Percentiles rank a stretch among this genome's conserved stretches.
Evolutionary conservation across 176 grass and related monocot genomes (phyloP).

Genomic region (Aegilops bicornis): DNA sequence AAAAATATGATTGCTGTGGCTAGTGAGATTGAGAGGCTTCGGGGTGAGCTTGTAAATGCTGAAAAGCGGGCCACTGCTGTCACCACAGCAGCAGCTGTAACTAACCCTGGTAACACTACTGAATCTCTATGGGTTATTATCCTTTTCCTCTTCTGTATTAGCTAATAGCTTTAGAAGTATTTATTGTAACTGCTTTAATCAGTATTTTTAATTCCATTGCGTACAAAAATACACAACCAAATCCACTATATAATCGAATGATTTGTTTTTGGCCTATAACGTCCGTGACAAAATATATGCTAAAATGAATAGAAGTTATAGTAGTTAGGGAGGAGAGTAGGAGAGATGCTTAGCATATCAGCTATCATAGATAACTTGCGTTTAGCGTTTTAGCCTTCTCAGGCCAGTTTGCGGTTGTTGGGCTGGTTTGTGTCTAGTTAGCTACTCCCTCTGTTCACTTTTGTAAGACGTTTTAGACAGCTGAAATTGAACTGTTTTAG

Average conservation of each 20-base stretch:
- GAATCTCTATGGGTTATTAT: constrained; percentile 5
- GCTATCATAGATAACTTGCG: constrained; percentile 7
- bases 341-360: background rate
- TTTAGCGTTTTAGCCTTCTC: constrained; percentile 5
- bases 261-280: background rate
- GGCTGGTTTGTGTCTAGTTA: background rate
- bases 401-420: background rate
- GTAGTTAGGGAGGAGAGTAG: background rate
- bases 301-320: background rate
- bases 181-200: background rate
- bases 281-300: background rate
- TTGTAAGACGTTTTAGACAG: no score
- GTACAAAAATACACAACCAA: background rate
- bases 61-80: constrained; percentile 54
- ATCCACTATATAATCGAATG: background rate
- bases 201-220: background rate
- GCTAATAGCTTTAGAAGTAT: background rate
- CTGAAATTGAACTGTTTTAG: no score
- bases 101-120: constrained; percentile 69
- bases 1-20: constrained; percentile 66
- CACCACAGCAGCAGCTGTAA: constrained; percentile 42
- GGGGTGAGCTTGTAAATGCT: constrained; percentile 67
- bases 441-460: no score
- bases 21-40: constrained; percentile 84
- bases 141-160: constrained; percentile 18